Base-by-base conservation (phyloP, 768 basidiomycete genomes). In the Suillus alpinus region DNA sequence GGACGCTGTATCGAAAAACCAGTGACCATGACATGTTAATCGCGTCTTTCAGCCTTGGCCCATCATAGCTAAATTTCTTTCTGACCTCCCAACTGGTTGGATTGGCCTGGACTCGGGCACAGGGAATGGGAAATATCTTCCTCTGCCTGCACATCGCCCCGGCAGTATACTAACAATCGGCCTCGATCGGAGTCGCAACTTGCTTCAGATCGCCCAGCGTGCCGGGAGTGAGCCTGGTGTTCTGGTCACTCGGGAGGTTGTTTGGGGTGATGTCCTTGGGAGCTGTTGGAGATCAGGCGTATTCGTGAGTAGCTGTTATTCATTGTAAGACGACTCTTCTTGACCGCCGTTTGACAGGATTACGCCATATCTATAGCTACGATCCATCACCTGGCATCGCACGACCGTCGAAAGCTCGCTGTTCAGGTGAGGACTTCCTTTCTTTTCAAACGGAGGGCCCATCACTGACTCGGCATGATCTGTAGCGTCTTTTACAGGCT, bases 351-450 rank as follows among this genome's bases (percentile, higher is more conserved):
- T 14, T 44, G n/a, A 20, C 66, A 98, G 95, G 94, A 98, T 77
- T 97, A 94, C 67, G 91, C 91, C 2, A 95, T 99, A 53, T 97
- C 95, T 4, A 95, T 99, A 63, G 97, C 97, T 31, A 98, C 96
- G 2, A 92, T 98, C 50, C 97, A 99, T 68, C 97, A 99, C 73
- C 81, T 99, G 6, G 87, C 94, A 3, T 96, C 94, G 0, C 80
- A 82, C 10, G 81, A 82, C 59, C 83, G 97, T 37, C 83, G 97
- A 20, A 81, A 78, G 63, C 70, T 79, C 18, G 89, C 94, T 2
- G 83, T 98, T 8, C 80, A 92, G 81, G 94, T 92, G 75, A 68
- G 43, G 9, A 37, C 23, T 18, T 14, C 52, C 23, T 32, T 4
- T 5, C 14, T 16, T 52, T 12, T 23, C 14, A 49, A 3, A 2